Evolutionary conservation across 2,329 filamentous ascomycete species (phyloP), one percentile per base, ranked within the genome.

Genomic region (Fusarium lateritium): DNA sequence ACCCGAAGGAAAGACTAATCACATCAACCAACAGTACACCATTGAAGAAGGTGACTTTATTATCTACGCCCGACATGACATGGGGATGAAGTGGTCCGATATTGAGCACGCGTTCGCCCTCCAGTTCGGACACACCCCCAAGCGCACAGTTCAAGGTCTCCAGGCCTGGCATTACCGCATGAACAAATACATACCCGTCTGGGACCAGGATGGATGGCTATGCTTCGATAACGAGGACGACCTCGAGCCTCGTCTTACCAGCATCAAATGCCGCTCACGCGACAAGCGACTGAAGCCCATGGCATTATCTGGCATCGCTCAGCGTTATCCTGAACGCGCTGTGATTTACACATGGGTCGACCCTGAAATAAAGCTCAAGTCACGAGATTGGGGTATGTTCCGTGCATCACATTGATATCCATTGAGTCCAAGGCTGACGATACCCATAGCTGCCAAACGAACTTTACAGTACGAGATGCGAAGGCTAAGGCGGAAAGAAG

Each of bases 261-360:
- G 74, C 52, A 79, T 80, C 75, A 81, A 81, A 69, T 79, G 78
- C 46, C 77, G 79, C 2, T 76, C 80, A 50, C 73, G 75, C 22
- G 75, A 80, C 33, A 75, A 69, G 50, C 34, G 76, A 75, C 64
- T 9, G 26, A 77, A 76, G 56, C 76, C 78, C 11, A 73, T 75
- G 69, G 75, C 79, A 60, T 75, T 76, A 1, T 67, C 80, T 10
- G 79, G 79, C 4, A 71, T 81, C 10, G 79, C 77, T 0, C 78
- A 80, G 54, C 77, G 84, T 11, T 85, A 82, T 56, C 83, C 83
- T 1, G 83, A 85, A 56, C 79, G 82, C 19, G 83, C 83, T 6
- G 75, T 85, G 28, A 73, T 77, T n/a, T 85, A 85, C 67, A 24
- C 72, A 1, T 85, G 83, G 83, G 80, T 85, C 13, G 75, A 79